phyloP scores from a whole-genome alignment of 2,329 filamentous ascomycete species.

The Beauveria australis region DNA sequence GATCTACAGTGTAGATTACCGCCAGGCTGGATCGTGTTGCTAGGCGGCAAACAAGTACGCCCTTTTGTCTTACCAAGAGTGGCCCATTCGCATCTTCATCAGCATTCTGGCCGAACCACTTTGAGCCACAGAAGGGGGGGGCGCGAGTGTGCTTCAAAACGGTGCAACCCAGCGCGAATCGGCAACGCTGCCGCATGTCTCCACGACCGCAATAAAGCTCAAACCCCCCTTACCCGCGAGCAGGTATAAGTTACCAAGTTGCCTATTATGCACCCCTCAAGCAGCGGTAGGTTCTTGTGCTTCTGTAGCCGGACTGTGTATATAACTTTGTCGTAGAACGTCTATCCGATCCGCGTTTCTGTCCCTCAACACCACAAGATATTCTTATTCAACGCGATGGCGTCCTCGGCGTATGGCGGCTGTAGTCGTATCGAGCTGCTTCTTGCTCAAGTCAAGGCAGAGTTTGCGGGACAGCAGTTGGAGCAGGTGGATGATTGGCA shows the following conservation, averaged over 20 bases:
- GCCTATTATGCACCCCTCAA: background rate
- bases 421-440: background rate
- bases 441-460: background rate
- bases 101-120: background rate
- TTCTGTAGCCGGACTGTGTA: background rate
- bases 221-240: background rate
- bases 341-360: background rate
- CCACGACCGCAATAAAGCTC: background rate
- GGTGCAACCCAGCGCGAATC: background rate
- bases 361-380: background rate
- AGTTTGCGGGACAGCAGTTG: background rate
- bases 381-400: background rate
- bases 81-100: too few relatives aligned
- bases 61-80: background rate
- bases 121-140: background rate
- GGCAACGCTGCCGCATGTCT: background rate
- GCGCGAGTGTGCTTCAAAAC: background rate
- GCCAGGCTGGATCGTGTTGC: background rate
- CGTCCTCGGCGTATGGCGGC: background rate
- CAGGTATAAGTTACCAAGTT: background rate
- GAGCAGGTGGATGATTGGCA: background rate
- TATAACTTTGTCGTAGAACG: background rate
- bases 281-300: background rate
- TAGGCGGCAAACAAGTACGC: background rate
- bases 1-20: background rate